Base-by-base conservation (phyloP, 2,329 filamentous ascomycete species). In the Fusarium agapanthi region DNA sequence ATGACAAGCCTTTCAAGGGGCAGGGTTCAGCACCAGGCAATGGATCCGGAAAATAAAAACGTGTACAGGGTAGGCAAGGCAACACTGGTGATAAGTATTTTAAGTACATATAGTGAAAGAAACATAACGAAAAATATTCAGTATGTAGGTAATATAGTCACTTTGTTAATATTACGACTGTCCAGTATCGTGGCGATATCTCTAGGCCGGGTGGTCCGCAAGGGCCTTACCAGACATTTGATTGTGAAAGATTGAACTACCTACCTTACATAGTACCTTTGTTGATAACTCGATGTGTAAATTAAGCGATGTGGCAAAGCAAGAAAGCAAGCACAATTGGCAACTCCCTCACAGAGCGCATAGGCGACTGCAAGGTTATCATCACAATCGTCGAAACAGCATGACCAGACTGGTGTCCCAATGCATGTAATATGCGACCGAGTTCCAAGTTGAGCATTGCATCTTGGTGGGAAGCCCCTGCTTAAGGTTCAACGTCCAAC, bases 401-500 rank as follows among this genome's bases (percentile, higher is more conserved):
- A 37, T 26, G 32, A 37, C 32, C 30, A 53, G 32, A n/a, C 24
- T 53, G 24, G 20, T 28, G 48, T 28, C 48, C 48, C 32, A 38
- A 38, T 38, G 55, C 41, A 58, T 50, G 40, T 28, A 53, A 38
- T n/a, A 28, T 38, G 50, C 50, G 50, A 38, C 50, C 34, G 11
- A 54, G 50, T 26, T 28, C 50, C 35, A 38, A 53, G 50, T 51
- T 45, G 38, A 53, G 40, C 24, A 59, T 44, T 60, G 48, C 57
- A 59, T 60, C 28, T 34, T 45, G 48, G 55, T 65, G 64, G 59
- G 69, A 69, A 69, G 44, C 53, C 32, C 14, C n/a, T 20, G 48
- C 35, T 76, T 73, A 72, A 72, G 51, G 69, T 65, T 66, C 48
- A 72, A 72, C 64, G 51, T 54, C 56, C 57, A 76, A 78, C 76